Base-by-base conservation (phyloP, 306 rosid genomes). In the Lablab purpureus region DNA sequence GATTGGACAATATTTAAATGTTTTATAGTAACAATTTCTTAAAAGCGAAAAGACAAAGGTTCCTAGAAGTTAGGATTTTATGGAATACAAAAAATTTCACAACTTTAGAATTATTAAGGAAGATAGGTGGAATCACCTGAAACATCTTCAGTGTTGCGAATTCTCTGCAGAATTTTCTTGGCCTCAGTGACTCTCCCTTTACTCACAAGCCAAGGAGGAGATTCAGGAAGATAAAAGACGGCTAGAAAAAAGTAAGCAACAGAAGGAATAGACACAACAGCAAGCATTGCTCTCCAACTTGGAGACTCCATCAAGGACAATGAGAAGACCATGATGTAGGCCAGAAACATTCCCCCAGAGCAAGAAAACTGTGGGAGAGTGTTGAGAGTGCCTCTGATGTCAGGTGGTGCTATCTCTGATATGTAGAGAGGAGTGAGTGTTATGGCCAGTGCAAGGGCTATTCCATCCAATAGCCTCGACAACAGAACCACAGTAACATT, bases 161-260 rank as follows among this genome's bases (percentile, higher is more conserved):
- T 84, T 80, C 94, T 90, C 78, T 88, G 97, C 28, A 95, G 74
- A 36, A 95, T 97, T 12, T 45, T 83, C 79, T 81, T 89, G 10
- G 98, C 98, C 84, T 95, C 94, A 0, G 79, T 73, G 84, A 91
- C 73, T 74, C 94, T 90, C 10, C 98, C 97, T 86, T 87, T 93
- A 79, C 98, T 93, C 1, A 95, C 99, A 65, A 95, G 97, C 99
- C 99, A 96, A 2, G 94, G 86, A 3, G 99, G 99, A 75, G 98
- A 91, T 84, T 96, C 97, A 0, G 99, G 98, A 84, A 96, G 88
- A 83, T 78, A 96, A 72, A 90, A 83, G 28, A 86, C 46, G 0
- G 94, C 82, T 28, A 96, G 27, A 15, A 66, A 34, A 56, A 96
- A 89, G 78, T 89, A 96, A 76, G 80, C 80, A 73, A 93, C 71